Evolutionary conservation across 169 alveolate species (phyloP).

Genomic region (Ichthyophthirius multifiliis): DNA sequence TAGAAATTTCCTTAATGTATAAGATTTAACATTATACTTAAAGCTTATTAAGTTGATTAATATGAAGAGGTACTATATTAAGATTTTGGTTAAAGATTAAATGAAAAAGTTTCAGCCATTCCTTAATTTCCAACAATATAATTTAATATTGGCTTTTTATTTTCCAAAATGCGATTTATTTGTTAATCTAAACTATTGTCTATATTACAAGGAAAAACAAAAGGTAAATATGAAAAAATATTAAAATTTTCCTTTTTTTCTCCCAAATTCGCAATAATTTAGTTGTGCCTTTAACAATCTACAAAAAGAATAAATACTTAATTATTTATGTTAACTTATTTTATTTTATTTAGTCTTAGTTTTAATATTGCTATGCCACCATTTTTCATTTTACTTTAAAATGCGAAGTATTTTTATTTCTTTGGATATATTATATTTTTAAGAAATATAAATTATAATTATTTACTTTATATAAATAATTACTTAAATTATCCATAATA

Average conservation of each 20-base stretch:
- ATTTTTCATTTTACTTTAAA: neutral
- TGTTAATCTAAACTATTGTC: neutral
- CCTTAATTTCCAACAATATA: neutral
- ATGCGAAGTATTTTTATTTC: neutral
- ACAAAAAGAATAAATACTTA: neutral
- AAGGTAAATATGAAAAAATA: conserved; percentile 8
- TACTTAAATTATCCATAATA: conserved; percentile 8
- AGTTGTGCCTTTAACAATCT: neutral
- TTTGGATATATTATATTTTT: neutral
- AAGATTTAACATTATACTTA: neutral
- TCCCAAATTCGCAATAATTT: neutral
- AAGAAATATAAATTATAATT: neutral
- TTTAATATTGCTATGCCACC: neutral
- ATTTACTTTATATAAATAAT: neutral
- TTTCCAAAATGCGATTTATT: neutral
- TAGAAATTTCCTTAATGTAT: neutral
- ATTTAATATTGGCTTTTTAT: neutral
- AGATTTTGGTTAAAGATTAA: neutral
- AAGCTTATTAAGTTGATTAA: neutral
- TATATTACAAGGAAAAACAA: neutral
- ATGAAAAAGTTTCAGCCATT: neutral
- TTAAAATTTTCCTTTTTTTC: too few species aligned
- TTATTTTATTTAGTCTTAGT: neutral
- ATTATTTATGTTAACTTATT: neutral
- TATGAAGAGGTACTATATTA: neutral